Evolutionary conservation across 73 alveolate genomes (phyloP), one percentile per base, ranked within the genome.

Genomic region (Strombidium stylifer): DNA sequence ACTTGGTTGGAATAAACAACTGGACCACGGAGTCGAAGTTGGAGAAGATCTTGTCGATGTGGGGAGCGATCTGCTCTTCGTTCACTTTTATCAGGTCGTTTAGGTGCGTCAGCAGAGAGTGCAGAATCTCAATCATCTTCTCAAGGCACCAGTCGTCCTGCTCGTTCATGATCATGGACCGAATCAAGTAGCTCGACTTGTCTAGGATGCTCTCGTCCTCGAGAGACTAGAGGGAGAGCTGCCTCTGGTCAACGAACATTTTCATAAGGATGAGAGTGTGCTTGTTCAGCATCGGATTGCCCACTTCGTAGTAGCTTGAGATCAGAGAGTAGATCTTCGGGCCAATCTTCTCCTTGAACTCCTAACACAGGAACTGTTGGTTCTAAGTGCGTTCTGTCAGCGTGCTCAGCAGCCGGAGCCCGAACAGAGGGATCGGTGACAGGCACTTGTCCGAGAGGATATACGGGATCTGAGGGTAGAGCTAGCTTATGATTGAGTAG

Each of bases 101-200:
- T 32, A 73, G 50, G 24, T 66, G 36, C 30, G 65, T 28, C 0
- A 84, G 74, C 10, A 84, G 32, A 11, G 35, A 69, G 31, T 77
- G 73, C 6, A 84, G 37, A 10, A 84, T 76, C 48, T 84, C 94
- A 12, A 84, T 60, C 52, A 84, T 47, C 0, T 37, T 56, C 34
- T 84, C 94, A 32, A 73, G 62, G 41, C 82, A 76, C 89, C 87
- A 72, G 73, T 84, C 94, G 10, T 10, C 42, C 50, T 82, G 84
- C 31, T 82, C 62, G 32, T 78, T 56, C 47, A 40, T 47, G 18
- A 82, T 46, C 82, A 82, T 74, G 26, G 35, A 47, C 39, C 52
- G 53, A n/a, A 82, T 62, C 19, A 82, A 66, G 16, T 46, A 41
- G 36, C 53, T 71, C 31, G 82, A 71, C 30, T 76, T 75, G 10